Base-by-base conservation (phyloP, 208 protist genomes). In the Trypanosoma lewisi region DNA sequence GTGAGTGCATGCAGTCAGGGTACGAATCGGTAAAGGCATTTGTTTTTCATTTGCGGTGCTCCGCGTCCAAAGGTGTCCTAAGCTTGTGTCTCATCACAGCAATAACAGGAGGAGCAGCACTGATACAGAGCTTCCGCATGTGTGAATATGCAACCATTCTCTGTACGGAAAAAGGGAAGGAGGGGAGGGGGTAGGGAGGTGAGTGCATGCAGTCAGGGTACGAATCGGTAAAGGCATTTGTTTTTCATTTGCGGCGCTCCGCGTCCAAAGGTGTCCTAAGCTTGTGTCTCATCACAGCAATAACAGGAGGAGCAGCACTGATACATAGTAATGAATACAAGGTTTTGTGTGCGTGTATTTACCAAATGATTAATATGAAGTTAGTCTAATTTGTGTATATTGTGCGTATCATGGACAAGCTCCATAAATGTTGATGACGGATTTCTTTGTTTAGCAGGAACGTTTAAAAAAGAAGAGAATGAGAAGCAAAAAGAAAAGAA, bases 221-320 rank as follows among this genome's bases (percentile, higher is more conserved):
- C 65, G 65, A 63, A 71, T 71, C 65, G 56, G 64, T 71, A 47
- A 52, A 51, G 41, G 31, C 2, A 14, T 52, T 49, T 56, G 47
- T 14, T 63, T 71, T 63, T 64, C 65, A 63, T 49, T 3, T 25
- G 57, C 44, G 47, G 23, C 6, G 16, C 17, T 19, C 54, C 54
- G 54, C 64, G 47, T 70, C 64, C 55, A 70, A 70, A 70, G 64
- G 64, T 70, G 65, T 71, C 65, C 65, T 71, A 71, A 71, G 65
- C 62, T 67, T 67, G 48, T 50, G 37, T 45, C 28, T 66, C 61
- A 66, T 66, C 61, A 66, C 25, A 17, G 45, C 28, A 27, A 25
- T 16, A 49, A 12, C 5, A 42, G 34, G 2, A 41, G 53, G 36
- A 25, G 4, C 19, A 42, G 21, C 2, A 12, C 36, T 16, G 8